Base-by-base conservation (phyloP, 805 yeast genomes). In the Nakazawaea ishiwadae region DNA sequence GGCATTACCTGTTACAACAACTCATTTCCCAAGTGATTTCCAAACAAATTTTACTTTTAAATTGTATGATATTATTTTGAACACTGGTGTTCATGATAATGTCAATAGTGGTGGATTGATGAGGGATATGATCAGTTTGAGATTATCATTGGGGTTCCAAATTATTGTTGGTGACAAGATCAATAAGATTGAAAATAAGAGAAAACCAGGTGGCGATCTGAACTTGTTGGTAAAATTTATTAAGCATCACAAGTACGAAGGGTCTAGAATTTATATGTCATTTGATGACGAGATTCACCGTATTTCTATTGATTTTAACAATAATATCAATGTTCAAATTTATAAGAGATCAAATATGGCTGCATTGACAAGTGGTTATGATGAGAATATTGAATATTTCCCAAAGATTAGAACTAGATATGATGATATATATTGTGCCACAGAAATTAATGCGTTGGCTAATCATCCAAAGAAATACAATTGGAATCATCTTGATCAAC, bases 401-500 rank as follows among this genome's bases (percentile, higher is more conserved):
- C 78, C 84, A 4, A 66, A 75, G 48, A 77, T 91, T 7, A 75
- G 90, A 55, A 87, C 97, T 0, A 67, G 93, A 42, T 86, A 86
- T 56, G 90, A 88, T 26, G 79, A 74, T 33, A 71, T 66, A 11
- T 90, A 82, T 53, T 64, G 76, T 18, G 66, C 72, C 3, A 71
- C 88, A 1, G 68, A 65, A 42, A 72, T 82, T 5, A 79, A 77
- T 45, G 76, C 80, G 2, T 62, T 75, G 15, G 71, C 73, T 32
- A 69, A 70, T 12, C 72, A 71, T 26, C 73, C 82, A 3, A 61
- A 73, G 33, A 64, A 68, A 11, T 75, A 78, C 47, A 89, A 90
- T 47, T 93, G 99, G 99, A 90, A 90, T 51, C 84, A 81, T 47
- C 70, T 90, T 50, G 99, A 93, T 63, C 96, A 88, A 54, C 75